A percentile compares a stretch with the other conserved stretches of the same genome.
These are phyloP conservation scores for Ambrosia artemisiifolia DNA, from an alignment of 129 eudicot species.

Conservation along the genomic window DNA sequence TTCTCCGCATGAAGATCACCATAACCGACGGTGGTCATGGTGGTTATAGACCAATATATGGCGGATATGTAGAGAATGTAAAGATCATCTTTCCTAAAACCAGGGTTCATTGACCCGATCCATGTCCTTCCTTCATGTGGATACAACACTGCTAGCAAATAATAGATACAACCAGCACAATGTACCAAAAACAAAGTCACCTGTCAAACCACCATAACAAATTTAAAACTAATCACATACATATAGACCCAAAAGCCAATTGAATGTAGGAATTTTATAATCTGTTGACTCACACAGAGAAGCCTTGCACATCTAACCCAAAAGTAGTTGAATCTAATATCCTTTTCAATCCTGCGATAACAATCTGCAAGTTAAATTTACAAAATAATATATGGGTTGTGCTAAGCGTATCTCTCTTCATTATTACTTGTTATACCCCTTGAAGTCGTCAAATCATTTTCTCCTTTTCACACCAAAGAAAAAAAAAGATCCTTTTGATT, in stretches of 20 bases:
- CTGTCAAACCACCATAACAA: slow-evolving; percentile 26
- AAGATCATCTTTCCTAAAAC: slow-evolving; percentile 62
- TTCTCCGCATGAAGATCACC: slow-evolving; percentile 92
- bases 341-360: slow-evolving; percentile 81
- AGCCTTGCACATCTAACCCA: slow-evolving; percentile 91
- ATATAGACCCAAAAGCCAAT: neutral
- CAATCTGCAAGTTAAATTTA: neutral
- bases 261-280: neutral
- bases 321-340: slow-evolving; percentile 86
- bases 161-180: slow-evolving; percentile 90
- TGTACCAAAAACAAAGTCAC: slow-evolving; percentile 82
- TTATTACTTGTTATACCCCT: too few relatives aligned
- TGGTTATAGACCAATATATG: slow-evolving; percentile 89
- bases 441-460: too few relatives aligned
- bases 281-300: slow-evolving; percentile 56
- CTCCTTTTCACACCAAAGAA: too few relatives aligned
- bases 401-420: too few relatives aligned
- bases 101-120: slow-evolving; percentile 68
- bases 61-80: slow-evolving; percentile 68
- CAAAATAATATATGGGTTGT: neutral
- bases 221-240: neutral
- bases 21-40: slow-evolving; percentile 95
- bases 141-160: slow-evolving; percentile 76
- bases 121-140: slow-evolving; percentile 86
- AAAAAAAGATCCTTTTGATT: too few relatives aligned